phyloP scores from a whole-genome alignment of 371 early-diverging fungal genomes.

The Mortierella sp. region DNA sequence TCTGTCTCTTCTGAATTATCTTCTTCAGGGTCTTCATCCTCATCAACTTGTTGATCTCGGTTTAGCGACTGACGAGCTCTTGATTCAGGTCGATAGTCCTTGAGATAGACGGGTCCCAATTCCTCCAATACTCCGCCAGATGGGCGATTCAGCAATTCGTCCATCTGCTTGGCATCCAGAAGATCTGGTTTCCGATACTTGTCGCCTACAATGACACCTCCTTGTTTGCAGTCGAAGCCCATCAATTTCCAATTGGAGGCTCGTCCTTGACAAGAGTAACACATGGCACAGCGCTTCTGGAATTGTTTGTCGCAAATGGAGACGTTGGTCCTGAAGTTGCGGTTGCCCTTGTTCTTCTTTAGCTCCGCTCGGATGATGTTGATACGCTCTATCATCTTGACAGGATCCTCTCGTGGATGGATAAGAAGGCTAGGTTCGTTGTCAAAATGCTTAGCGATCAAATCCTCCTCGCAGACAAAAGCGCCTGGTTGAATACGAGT shows the following conservation, averaged over 20 bases:
- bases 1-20: conserved; percentile 6
- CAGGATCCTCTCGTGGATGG: conserved; percentile 44
- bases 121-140: conserved; percentile 29
- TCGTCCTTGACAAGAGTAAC: conserved; percentile 67
- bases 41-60: not conserved
- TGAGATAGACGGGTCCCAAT: conserved; percentile 18
- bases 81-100: conserved; percentile 35
- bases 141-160: conserved; percentile 47
- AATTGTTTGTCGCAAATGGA: conserved; percentile 42
- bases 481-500: conserved; percentile 69
- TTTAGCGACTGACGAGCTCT: conserved; percentile 21
- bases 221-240: conserved; percentile 67
- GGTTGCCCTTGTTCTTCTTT: conserved; percentile 58
- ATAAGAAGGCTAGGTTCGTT: conserved; percentile 51
- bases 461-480: conserved; percentile 69
- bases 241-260: conserved; percentile 67
- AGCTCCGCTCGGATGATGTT: conserved; percentile 61
- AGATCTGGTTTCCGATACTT: conserved; percentile 49
- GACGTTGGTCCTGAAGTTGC: conserved; percentile 58
- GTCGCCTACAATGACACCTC: conserved; percentile 49
- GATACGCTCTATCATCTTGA: conserved; percentile 68
- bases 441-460: conserved; percentile 73
- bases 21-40: conserved; percentile 3
- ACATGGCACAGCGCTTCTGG: conserved; percentile 61
- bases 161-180: conserved; percentile 48